A percentile compares a stretch with the other conserved stretches of the same genome.
These are phyloP conservation scores for Arachis monticola DNA, from an alignment of 331 rosid species.

Conservation along the genomic window DNA sequence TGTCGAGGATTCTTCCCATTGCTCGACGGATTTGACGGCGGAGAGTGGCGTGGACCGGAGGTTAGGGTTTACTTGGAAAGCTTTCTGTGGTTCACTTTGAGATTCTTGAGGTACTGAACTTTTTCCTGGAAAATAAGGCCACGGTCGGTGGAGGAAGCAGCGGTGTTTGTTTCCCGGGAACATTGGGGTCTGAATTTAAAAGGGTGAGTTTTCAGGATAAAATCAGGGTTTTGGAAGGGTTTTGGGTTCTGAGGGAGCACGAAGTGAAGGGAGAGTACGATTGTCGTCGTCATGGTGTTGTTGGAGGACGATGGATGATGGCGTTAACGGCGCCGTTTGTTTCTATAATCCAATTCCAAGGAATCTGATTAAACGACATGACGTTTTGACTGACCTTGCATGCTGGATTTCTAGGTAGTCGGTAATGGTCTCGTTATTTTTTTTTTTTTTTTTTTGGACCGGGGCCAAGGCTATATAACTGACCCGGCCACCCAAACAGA, in stretches of 20 bases:
- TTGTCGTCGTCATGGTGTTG: slow-evolving; percentile 37
- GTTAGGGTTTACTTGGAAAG: slow-evolving; percentile 64
- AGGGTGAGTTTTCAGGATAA: neutral
- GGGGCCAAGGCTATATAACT: too few species aligned
- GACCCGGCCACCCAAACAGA: too few species aligned
- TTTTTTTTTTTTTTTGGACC: too few species aligned
- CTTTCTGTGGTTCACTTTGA: slow-evolving; percentile 62
- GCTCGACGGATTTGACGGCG: slow-evolving; percentile 58
- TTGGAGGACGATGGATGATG: neutral
- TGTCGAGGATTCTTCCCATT: slow-evolving; percentile 84
- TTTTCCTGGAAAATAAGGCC: slow-evolving; percentile 77
- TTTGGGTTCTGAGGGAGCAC: slow-evolving; percentile 36
- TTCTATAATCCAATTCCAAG: too few species aligned
- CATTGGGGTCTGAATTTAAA: slow-evolving; percentile 26
- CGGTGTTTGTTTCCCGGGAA: slow-evolving; percentile 41
- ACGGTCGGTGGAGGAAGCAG: slow-evolving; percentile 42
- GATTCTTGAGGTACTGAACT: slow-evolving; percentile 65
- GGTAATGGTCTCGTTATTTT: too few species aligned
- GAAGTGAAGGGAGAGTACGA: slow-evolving; percentile 18
- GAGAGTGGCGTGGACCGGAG: slow-evolving; percentile 60
- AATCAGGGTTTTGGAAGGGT: slow-evolving; percentile 46
- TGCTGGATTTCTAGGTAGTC: too few species aligned
- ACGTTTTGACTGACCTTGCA: too few species aligned
- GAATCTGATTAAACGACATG: too few species aligned
- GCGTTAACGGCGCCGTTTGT: neutral